Conservation (phyloP, 768 basidiomycete genomes). For the Rickenella mellea region DNA sequence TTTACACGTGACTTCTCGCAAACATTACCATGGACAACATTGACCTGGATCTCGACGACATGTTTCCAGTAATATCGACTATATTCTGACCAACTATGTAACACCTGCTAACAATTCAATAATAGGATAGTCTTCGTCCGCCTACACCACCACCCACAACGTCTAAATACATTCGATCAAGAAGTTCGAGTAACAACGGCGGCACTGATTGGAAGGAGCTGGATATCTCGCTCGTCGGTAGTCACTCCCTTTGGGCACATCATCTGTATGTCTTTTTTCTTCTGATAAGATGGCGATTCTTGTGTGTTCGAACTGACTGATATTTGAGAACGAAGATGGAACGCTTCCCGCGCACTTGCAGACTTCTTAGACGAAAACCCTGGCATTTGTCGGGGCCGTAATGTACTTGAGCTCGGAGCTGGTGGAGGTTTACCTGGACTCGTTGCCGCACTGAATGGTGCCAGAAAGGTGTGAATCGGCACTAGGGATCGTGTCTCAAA, state of each 20-base stretch:
- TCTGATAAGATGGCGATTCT: background rate
- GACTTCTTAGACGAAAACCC: constrained; percentile 52
- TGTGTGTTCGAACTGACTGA: background rate
- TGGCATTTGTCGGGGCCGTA: constrained; percentile 31
- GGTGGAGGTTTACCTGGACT: constrained; percentile 87
- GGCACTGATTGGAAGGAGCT: constrained; percentile 31
- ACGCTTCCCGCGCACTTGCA: constrained; percentile 66
- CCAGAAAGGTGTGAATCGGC: constrained; percentile 49
- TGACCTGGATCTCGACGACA: too few species aligned
- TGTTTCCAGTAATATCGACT: too few species aligned
- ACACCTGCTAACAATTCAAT: too few species aligned
- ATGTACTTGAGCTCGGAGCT: constrained; percentile 84
- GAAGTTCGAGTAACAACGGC: constrained; percentile 2
- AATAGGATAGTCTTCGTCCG: too few species aligned
- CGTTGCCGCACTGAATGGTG: constrained; percentile 61
- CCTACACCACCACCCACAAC: constrained; percentile 56
- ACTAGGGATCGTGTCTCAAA: background rate
- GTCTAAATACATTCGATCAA: constrained; percentile 34
- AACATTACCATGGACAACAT: too few species aligned
- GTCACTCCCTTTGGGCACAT: constrained; percentile 78
- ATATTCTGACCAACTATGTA: too few species aligned
- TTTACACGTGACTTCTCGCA: too few species aligned
- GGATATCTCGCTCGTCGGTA: constrained; percentile 62
- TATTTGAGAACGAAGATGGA: constrained; percentile 46
- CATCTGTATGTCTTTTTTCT: constrained; percentile 45